Base-by-base conservation (phyloP, 257 asterid genomes). In the Coffea eugenioides region DNA sequence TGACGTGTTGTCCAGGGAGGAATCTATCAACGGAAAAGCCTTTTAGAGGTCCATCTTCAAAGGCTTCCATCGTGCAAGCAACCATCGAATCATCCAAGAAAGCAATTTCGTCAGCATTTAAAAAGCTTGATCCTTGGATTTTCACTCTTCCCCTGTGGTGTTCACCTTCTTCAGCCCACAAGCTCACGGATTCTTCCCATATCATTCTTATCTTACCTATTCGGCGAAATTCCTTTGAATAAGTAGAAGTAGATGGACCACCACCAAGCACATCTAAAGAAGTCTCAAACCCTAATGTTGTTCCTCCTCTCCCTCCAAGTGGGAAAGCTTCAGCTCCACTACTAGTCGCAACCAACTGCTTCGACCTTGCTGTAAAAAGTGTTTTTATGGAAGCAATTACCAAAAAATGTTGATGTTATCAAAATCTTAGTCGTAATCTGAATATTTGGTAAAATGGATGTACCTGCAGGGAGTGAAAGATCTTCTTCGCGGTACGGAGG, bases 81-180 rank as follows among this genome's bases (percentile, higher is more conserved):
- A 83, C 91, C 83, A 78, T 83, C 21, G 89, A 85, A 82, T 86
- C 88, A 78, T 88, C 91, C 85, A 88, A 74, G 83, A 82, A 88
- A 23, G 88, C 48, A 49, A 88, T 39, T 69, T 88, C 91, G 73
- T 88, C 91, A 67, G 91, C 91, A 34, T 83, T 84, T 39, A 88
- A 48, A 65, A 88, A 88, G 59, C 86, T 85, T 11, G 83, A 77
- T 1, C 86, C 88, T 66, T 82, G 83, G 36, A 85, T 34, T 78
- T 85, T 85, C 39, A 88, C 77, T 71, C 91, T 79, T 13, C 91
- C 91, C 39, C 87, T 82, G 10, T 84, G 85, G 73, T 80, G 82
- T 31, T 85, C 91, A 5, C 87, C 86, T 68, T 88, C 91, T 82
- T 88, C 91, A 15, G 83, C 91, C 91, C 91, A 88, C 23, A 88